Evolutionary conservation across 257 asterid genomes (phyloP).

Genomic region (Nicotiana benthamiana): DNA sequence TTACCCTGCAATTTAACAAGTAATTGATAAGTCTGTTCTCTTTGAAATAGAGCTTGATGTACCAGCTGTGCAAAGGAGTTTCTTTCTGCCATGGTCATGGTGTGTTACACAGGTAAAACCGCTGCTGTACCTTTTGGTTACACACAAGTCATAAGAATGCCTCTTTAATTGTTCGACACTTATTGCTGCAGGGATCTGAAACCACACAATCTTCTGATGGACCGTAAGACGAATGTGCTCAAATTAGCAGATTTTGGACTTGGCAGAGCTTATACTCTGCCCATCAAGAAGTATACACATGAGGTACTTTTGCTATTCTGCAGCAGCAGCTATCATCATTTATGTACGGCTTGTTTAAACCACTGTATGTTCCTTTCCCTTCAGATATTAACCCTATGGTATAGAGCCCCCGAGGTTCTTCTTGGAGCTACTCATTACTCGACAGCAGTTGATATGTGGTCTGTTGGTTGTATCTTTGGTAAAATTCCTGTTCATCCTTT

Average conservation of each 20-base stretch:
- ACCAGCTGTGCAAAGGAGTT: conserved; percentile 91
- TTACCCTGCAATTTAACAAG: neutral
- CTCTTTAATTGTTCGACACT: neutral
- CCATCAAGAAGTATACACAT: conserved; percentile 94
- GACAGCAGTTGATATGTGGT: conserved; percentile 97
- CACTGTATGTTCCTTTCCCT: neutral
- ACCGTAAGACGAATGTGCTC: conserved; percentile 80
- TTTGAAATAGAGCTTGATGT: conserved; percentile 67
- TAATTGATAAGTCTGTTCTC: neutral
- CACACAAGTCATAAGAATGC: neutral
- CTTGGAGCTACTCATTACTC: conserved; percentile 95
- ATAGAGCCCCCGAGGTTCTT: conserved; percentile 98
- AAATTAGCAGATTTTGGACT: conserved; percentile 97
- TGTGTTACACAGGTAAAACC: conserved; percentile 65
- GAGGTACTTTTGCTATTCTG: conserved; percentile 37
- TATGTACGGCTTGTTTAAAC: neutral
- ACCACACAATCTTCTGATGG: conserved; percentile 97
- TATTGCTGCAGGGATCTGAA: conserved; percentile 66
- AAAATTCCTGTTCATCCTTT: conserved; percentile 5
- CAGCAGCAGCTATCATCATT: neutral
- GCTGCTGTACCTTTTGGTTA: too few species aligned
- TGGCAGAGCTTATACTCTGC: conserved; percentile 86
- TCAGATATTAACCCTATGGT: conserved; percentile 97
- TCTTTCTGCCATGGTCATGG: conserved; percentile 98
- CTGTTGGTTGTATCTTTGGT: conserved; percentile 97